Percentiles rank a stretch among this genome's conserved stretches.
Conservation (phyloP, 2,329 filamentous ascomycete species). For the Verticillium klebahnii region DNA sequence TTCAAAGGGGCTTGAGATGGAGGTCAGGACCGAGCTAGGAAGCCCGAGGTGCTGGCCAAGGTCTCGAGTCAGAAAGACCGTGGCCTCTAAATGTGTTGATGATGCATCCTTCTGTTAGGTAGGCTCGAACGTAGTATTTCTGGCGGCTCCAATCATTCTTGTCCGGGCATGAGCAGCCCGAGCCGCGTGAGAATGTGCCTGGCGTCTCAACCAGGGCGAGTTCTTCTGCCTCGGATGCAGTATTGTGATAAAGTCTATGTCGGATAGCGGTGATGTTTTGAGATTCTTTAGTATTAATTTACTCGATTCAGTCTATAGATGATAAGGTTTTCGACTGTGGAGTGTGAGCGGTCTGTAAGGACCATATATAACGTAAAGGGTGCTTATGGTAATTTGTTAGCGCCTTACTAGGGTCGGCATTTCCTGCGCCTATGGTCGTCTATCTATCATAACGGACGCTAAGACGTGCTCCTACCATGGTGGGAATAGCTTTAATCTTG, state of each 20-base stretch:
- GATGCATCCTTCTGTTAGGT: too few relatives aligned
- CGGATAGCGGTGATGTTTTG: neutral
- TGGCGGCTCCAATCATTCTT: neutral
- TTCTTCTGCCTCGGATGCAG: slow-evolving; percentile 2
- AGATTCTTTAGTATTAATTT: neutral
- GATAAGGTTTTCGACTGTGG: too few relatives aligned
- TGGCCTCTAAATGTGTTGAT: too few relatives aligned
- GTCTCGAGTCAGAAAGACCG: neutral
- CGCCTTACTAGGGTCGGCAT: neutral
- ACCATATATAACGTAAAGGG: too few relatives aligned
- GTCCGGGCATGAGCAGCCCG: slow-evolving; percentile 2
- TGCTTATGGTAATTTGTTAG: slow-evolving; percentile 2
- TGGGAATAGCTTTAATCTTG: too few relatives aligned
- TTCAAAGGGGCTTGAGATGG: neutral
- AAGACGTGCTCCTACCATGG: too few relatives aligned
- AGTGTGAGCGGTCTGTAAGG: too few relatives aligned
- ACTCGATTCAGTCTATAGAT: too few relatives aligned
- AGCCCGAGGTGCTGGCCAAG: neutral
- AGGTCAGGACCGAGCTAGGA: neutral
- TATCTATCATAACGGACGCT: too few relatives aligned
- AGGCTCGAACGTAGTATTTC: neutral
- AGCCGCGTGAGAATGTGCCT: slow-evolving; percentile 5
- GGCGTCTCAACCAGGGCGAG: neutral
- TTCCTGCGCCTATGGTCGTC: too few relatives aligned
- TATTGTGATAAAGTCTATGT: slow-evolving; percentile 5